Percentiles rank a stretch among this genome's conserved stretches.
Evolutionary conservation across 2,329 filamentous ascomycete genomes (phyloP).

Genomic region (Diaporthe citriasiana): DNA sequence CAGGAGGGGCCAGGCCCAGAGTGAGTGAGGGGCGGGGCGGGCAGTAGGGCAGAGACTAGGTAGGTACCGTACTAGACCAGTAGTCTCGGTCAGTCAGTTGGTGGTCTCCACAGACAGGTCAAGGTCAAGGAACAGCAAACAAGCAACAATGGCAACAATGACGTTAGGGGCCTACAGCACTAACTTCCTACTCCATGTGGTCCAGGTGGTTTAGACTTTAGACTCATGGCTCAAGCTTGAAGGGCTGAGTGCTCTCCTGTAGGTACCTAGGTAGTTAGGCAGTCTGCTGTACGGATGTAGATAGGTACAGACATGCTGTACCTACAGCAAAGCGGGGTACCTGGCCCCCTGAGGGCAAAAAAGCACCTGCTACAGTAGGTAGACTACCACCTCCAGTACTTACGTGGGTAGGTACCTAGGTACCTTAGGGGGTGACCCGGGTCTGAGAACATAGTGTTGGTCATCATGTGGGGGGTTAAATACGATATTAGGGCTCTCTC

Average conservation of each 20-base stretch:
- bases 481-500: too few relatives aligned
- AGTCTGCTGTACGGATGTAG: background rate
- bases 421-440: too few relatives aligned
- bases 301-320: too few relatives aligned
- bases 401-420: too few relatives aligned
- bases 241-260: background rate
- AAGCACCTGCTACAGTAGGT: too few relatives aligned
- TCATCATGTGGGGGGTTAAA: too few relatives aligned
- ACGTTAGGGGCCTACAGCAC: slow-evolving; percentile 17
- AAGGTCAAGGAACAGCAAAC: background rate
- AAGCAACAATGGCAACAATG: slow-evolving; percentile 33
- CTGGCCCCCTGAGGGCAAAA: background rate
- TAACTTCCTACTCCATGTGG: background rate
- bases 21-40: slow-evolving; percentile 3
- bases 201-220: background rate
- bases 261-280: too few relatives aligned
- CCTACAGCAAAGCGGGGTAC: slow-evolving; percentile 13
- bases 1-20: background rate
- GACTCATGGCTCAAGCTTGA: background rate
- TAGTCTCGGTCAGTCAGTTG: background rate
- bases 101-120: background rate
- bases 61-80: background rate
- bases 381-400: too few relatives aligned
- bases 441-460: too few relatives aligned
- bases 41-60: slow-evolving; percentile 12